phyloP scores from a whole-genome alignment of 352 stramenopile genomes.

The Globisporangium solare region DNA sequence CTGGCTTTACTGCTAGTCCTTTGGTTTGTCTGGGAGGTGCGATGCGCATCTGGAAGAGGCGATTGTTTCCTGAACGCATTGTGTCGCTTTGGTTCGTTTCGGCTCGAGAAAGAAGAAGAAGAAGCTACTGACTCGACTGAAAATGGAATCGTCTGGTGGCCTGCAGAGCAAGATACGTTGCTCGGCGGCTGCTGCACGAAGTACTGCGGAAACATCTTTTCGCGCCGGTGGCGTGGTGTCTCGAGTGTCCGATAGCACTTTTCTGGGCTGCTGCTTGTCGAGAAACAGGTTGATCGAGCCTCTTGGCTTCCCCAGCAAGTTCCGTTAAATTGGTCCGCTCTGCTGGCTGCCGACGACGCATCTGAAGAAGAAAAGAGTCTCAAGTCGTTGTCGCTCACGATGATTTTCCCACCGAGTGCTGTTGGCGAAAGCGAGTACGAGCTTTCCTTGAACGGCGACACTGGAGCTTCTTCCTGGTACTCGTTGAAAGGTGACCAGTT shows the following conservation, averaged over 20 bases:
- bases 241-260: not conserved
- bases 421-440: constrained; percentile 27
- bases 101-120: too few species aligned
- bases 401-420: constrained; percentile 37
- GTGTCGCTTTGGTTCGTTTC: not conserved
- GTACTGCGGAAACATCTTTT: constrained; percentile 22
- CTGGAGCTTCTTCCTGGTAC: too few species aligned
- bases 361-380: constrained; percentile 15
- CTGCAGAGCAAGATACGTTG: constrained; percentile 2
- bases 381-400: constrained; percentile 44
- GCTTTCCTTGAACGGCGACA: constrained; percentile 13
- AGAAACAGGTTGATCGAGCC: not conserved
- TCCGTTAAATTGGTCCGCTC: not conserved
- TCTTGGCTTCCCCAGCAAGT: not conserved
- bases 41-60: constrained; percentile 9
- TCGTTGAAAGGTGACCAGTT: too few species aligned
- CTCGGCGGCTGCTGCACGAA: not conserved
- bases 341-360: not conserved
- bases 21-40: constrained; percentile 6
- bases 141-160: constrained; percentile 17
- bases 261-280: not conserved
- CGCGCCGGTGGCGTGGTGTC: constrained; percentile 8
- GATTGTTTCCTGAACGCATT: constrained; percentile 10
- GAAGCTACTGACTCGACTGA: constrained; percentile 3
- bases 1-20: not conserved